A percentile compares a stretch with the other conserved stretches of the same genome.
Conservation (phyloP, 768 basidiomycete species). For the Chlorophyllum brunneum region DNA sequence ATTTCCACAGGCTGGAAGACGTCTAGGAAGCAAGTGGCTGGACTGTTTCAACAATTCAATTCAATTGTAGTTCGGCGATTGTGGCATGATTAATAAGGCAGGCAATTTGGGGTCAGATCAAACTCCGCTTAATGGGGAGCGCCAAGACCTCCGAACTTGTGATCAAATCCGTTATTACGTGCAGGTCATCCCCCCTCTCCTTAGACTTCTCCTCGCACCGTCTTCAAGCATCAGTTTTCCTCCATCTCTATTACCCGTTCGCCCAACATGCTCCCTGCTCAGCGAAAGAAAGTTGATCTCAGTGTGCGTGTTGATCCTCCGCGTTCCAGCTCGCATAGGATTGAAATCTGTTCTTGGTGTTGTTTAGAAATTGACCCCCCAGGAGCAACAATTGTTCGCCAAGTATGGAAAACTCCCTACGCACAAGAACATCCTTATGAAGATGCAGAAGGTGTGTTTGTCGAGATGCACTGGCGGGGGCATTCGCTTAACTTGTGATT, state of each 20-base stretch:
- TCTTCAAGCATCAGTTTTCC: slow-evolving; percentile 18
- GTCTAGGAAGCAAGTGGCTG: too few relatives aligned
- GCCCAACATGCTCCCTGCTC: slow-evolving; percentile 62
- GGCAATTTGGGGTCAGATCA: slow-evolving; percentile 8
- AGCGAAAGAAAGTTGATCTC: slow-evolving; percentile 92
- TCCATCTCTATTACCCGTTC: slow-evolving; percentile 19
- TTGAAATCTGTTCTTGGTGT: slow-evolving; percentile 12
- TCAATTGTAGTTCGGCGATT: slow-evolving; percentile 3
- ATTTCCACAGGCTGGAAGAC: neutral
- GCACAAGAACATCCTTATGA: slow-evolving; percentile 89
- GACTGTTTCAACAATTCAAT: too few relatives aligned
- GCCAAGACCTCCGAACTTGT: slow-evolving; percentile 9
- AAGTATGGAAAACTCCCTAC: slow-evolving; percentile 93
- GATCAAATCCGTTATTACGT: slow-evolving; percentile 13
- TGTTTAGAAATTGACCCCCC: slow-evolving; percentile 69
- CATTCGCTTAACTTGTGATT: slow-evolving; percentile 15
- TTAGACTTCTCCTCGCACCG: slow-evolving; percentile 14
- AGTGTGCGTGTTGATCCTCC: slow-evolving; percentile 59
- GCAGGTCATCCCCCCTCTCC: neutral
- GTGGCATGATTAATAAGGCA: slow-evolving; percentile 11
- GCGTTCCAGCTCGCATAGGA: slow-evolving; percentile 16
- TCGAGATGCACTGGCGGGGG: slow-evolving; percentile 10
- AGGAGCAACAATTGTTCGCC: slow-evolving; percentile 92
- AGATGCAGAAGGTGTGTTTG: slow-evolving; percentile 85
- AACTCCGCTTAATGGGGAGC: slow-evolving; percentile 14